Evolutionary conservation across 1,139 yeast species (phyloP).

Genomic region (Hyphopichia fennica): DNA sequence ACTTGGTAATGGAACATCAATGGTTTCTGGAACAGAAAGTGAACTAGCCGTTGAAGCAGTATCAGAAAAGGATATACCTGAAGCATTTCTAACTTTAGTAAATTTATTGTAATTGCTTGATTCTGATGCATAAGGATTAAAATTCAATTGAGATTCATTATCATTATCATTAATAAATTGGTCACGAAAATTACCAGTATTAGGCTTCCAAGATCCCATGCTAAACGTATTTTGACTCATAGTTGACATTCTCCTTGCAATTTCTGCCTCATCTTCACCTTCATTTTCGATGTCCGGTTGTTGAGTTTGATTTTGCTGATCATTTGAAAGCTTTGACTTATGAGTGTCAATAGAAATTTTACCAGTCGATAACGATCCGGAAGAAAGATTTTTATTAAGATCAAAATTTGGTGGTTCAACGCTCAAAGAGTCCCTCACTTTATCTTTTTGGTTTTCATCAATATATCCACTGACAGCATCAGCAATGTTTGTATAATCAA

Average conservation of each 20-base stretch:
- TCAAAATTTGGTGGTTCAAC: background rate
- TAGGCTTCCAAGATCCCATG: constrained; percentile 56
- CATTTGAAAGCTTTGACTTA: constrained; percentile 1
- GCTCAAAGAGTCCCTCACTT: constrained; percentile 4
- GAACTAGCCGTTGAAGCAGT: constrained; percentile 27
- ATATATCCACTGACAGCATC: constrained; percentile 26
- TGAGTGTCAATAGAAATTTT: constrained; percentile 24
- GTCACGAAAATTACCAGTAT: constrained; percentile 49
- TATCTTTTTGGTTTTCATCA: constrained; percentile 11
- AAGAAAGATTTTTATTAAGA: constrained; percentile 14
- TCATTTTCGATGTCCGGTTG: constrained; percentile 8
- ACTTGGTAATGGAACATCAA: constrained; percentile 41
- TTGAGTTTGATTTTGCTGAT: background rate
- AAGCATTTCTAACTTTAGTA: constrained; percentile 29
- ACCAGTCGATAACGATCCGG: constrained; percentile 44
- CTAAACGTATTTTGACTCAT: constrained; percentile 41
- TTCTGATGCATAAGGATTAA: constrained; percentile 26
- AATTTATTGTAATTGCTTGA: constrained; percentile 31
- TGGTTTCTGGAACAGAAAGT: constrained; percentile 43
- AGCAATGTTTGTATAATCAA: constrained; percentile 26
- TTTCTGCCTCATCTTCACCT: constrained; percentile 9
- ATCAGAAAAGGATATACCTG: constrained; percentile 18
- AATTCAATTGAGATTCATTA: constrained; percentile 39
- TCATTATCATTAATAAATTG: constrained; percentile 51
- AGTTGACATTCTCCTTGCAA: constrained; percentile 34